phyloP scores from a whole-genome alignment of 2,329 filamentous ascomycete genomes.

The Lizonia empirigonia region DNA sequence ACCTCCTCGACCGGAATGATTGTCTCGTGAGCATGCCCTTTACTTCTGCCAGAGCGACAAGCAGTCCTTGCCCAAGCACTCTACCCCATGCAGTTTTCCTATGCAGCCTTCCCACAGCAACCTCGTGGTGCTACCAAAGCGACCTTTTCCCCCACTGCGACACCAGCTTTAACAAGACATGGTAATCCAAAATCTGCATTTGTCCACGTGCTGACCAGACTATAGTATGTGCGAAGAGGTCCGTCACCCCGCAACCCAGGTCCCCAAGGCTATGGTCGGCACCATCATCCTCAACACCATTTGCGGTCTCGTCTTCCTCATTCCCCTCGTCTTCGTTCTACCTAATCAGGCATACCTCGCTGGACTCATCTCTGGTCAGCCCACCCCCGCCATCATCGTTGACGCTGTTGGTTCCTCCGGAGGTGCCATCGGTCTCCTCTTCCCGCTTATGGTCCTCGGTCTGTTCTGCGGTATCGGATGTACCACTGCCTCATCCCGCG shows the following conservation, averaged over 20 bases:
- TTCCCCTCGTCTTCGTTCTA: constrained; percentile 72
- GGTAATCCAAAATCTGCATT: constrained; percentile 17
- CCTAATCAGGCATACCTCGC: constrained; percentile 65
- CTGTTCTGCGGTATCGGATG: constrained; percentile 72
- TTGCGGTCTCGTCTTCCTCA: constrained; percentile 69
- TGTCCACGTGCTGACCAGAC: constrained; percentile 34
- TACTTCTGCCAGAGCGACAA: constrained; percentile 41
- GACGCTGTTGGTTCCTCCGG: constrained; percentile 65
- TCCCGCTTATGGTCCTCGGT: constrained; percentile 69
- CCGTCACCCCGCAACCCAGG: constrained; percentile 67
- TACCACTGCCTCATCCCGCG: constrained; percentile 71
- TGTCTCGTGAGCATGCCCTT: constrained; percentile 64
- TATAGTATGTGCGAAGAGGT: constrained; percentile 77
- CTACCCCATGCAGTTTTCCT: constrained; percentile 29
- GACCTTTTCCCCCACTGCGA: constrained; percentile 26
- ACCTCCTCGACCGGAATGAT: constrained; percentile 82
- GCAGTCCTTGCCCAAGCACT: constrained; percentile 17
- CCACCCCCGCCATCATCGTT: constrained; percentile 68
- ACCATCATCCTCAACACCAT: constrained; percentile 71
- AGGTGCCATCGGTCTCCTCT: constrained; percentile 65
- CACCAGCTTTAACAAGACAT: constrained; percentile 21
- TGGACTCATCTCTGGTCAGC: constrained; percentile 62
- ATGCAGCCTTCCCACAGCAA: constrained; percentile 26
- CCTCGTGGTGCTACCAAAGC: constrained; percentile 19
- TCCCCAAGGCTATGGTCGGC: constrained; percentile 73